A percentile compares a stretch with the other conserved stretches of the same genome.
Conservation (phyloP, 2,329 filamentous ascomycete genomes). For the Aspergillus sp. region DNA sequence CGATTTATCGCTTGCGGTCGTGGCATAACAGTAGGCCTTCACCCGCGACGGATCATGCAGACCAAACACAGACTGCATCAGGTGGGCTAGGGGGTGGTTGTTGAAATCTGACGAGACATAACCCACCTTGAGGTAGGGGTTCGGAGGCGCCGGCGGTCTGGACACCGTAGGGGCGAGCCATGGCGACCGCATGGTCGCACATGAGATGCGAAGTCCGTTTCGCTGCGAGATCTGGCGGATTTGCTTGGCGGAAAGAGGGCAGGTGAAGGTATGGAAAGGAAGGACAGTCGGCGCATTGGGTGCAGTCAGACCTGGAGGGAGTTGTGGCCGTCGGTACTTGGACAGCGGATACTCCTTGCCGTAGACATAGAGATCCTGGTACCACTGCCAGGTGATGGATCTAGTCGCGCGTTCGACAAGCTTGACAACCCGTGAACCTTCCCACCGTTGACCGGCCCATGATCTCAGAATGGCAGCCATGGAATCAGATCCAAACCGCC, state of each 20-base stretch:
- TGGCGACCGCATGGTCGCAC: slow-evolving; percentile 77
- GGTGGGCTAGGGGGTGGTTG: slow-evolving; percentile 91
- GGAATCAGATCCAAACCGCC: slow-evolving; percentile 25
- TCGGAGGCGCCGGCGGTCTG: slow-evolving; percentile 78
- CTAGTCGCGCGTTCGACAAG: slow-evolving; percentile 82
- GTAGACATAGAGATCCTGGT: slow-evolving; percentile 73
- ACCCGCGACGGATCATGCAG: slow-evolving; percentile 73
- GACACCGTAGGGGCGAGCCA: slow-evolving; percentile 84
- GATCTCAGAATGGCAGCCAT: slow-evolving; percentile 41
- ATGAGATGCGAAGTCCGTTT: slow-evolving; percentile 90
- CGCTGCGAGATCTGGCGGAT: slow-evolving; percentile 92
- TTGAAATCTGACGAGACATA: slow-evolving; percentile 99
- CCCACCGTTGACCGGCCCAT: slow-evolving; percentile 78
- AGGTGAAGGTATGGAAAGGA: slow-evolving; percentile 97
- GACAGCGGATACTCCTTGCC: slow-evolving; percentile 55
- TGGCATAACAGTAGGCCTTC: slow-evolving; percentile 92
- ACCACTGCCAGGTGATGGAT: slow-evolving; percentile 79
- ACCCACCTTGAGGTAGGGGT: slow-evolving; percentile 81
- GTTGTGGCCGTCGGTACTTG: slow-evolving; percentile 68
- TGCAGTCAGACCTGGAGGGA: slow-evolving; percentile 71
- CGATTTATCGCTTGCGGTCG: slow-evolving; percentile 85
- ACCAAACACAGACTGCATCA: slow-evolving; percentile 99
- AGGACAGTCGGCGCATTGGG: slow-evolving; percentile 91
- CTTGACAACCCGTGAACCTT: slow-evolving; percentile 80
- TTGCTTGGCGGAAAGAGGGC: slow-evolving; percentile 84